A percentile compares a stretch with the other conserved stretches of the same genome.
Evolutionary conservation across 495 filamentous ascomycete species (phyloP).

Genomic region (Podospora fimiseda): DNA sequence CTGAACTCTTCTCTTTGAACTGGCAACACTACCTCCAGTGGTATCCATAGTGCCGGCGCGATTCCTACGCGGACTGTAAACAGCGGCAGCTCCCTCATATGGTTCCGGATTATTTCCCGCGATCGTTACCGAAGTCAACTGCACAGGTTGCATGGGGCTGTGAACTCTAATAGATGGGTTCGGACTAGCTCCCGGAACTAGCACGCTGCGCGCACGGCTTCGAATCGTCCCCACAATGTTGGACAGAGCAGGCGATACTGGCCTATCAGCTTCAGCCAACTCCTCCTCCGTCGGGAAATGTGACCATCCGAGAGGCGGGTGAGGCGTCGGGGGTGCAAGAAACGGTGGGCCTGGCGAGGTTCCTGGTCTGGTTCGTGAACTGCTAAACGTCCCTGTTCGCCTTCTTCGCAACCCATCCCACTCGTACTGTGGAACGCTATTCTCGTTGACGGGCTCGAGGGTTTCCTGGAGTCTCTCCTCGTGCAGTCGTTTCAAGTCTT

Average conservation of each 20-base stretch:
- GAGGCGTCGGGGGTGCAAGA: conserved; percentile 44
- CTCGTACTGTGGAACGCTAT: conserved; percentile 55
- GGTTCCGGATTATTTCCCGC: conserved; percentile 41
- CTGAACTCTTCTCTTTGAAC: conserved; percentile 34
- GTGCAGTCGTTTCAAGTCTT: conserved; percentile 72
- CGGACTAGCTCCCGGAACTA: conserved; percentile 32
- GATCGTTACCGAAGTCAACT: conserved; percentile 54
- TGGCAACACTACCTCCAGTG: conserved; percentile 23
- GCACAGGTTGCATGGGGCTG: conserved; percentile 53
- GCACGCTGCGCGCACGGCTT: conserved; percentile 44
- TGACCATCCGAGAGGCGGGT: conserved; percentile 85
- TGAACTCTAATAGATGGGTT: conserved; percentile 26
- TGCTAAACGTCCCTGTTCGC: conserved; percentile 49
- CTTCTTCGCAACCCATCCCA: conserved; percentile 90
- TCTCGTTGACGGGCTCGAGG: conserved; percentile 67
- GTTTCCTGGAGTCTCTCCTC: conserved; percentile 68
- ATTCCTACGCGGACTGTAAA: conserved; percentile 11
- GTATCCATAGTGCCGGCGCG: conserved; percentile 35
- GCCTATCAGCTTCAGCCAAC: conserved; percentile 44
- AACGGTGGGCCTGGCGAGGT: conserved; percentile 31
- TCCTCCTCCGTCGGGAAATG: conserved; percentile 67
- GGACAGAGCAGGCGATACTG: conserved; percentile 44
- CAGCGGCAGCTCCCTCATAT: conserved; percentile 24
- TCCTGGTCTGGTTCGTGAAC: conserved; percentile 16
- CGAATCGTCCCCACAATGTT: conserved; percentile 58